Percentiles rank a stretch among this genome's conserved stretches.
phyloP scores from a whole-genome alignment of 345 rosid species.

The Aquilaria malaccensis region DNA sequence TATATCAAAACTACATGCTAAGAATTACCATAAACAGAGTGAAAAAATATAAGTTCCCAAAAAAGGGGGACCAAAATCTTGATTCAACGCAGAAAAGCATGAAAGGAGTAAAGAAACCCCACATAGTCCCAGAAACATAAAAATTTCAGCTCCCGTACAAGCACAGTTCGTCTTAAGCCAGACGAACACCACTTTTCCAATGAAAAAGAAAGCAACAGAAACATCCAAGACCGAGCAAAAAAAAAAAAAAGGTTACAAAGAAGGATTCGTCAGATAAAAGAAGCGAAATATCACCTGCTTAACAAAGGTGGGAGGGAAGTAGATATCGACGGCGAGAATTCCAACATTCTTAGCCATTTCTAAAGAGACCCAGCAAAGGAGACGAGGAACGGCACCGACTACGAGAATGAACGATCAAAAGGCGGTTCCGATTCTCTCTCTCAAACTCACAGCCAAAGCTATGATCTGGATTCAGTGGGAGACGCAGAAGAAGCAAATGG shows the following conservation, averaged over 20 bases:
- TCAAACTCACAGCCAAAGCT: neutral
- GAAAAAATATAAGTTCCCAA: too few species aligned
- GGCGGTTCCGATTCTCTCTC: neutral
- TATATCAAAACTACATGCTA: too few species aligned
- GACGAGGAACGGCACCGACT: too few species aligned
- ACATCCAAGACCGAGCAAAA: neutral
- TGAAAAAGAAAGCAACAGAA: too few species aligned
- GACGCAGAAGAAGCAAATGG: conserved; percentile 4
- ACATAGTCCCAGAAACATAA: neutral
- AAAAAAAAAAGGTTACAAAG: conserved; percentile 4
- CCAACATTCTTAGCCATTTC: conserved; percentile 97
- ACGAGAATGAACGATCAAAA: too few species aligned
- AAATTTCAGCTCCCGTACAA: neutral
- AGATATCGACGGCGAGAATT: conserved; percentile 88
- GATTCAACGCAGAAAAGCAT: too few species aligned
- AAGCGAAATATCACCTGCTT: conserved; percentile 55
- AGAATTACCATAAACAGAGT: too few species aligned
- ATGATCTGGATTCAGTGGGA: neutral
- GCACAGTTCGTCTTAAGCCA: too few species aligned
- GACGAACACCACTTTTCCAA: too few species aligned
- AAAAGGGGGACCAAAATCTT: too few species aligned
- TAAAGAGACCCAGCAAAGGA: too few species aligned
- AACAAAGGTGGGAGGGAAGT: conserved; percentile 94
- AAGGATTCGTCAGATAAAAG: neutral
- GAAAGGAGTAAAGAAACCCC: too few species aligned